Base-by-base conservation (phyloP, 148 eudicot species). In the Tetragonia tetragonoides region DNA sequence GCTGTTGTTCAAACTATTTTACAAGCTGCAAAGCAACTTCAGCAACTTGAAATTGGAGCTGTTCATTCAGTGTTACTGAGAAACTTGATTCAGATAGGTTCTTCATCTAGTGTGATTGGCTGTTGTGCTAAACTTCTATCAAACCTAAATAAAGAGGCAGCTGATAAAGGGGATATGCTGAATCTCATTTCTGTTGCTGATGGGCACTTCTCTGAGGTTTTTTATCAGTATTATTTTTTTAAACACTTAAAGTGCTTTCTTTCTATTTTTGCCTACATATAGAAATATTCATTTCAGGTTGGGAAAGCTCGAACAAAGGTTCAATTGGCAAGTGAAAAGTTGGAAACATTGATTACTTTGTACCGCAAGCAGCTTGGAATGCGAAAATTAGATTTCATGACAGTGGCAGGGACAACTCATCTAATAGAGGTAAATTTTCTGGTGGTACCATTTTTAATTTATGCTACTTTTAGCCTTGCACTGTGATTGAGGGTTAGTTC, bases 121-220 rank as follows among this genome's bases (percentile, higher is more conserved):
- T 86, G 74, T 72, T 89, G 94, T 75, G 80, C 86, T 47, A 86
- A 85, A 75, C 92, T 95, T 82, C 68, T 92, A 76, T 92, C 99
- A 42, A 72, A 81, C 57, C 81, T 95, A 47, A 91, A 89, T 82
- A 90, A 88, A 79, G 99, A 95, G 82, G 99, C 99, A 65, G 99
- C 97, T 74, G 88, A 84, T 41, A 81, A 86, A 86, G 84, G 88
- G 51, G 94, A 95, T 80, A 80, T 87, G 71, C 77, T 84, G 44
- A 91, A 92, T 78, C 85, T 95, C 57, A 91, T 95, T 76, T 80
- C 75, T 62, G 72, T 81, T 69, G 78, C 85, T 21, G 87, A 87
- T 77, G 94, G 91, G 71, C 83, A 77, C 66, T 95, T 89, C 77
- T 81, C 85, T 47, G 93, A 95, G 97, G 99, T 95, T 79, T 66